Evolutionary conservation across 768 basidiomycete genomes (phyloP), one percentile per base, ranked within the genome.

Genomic region (Cystofilobasidium bisporidii): DNA sequence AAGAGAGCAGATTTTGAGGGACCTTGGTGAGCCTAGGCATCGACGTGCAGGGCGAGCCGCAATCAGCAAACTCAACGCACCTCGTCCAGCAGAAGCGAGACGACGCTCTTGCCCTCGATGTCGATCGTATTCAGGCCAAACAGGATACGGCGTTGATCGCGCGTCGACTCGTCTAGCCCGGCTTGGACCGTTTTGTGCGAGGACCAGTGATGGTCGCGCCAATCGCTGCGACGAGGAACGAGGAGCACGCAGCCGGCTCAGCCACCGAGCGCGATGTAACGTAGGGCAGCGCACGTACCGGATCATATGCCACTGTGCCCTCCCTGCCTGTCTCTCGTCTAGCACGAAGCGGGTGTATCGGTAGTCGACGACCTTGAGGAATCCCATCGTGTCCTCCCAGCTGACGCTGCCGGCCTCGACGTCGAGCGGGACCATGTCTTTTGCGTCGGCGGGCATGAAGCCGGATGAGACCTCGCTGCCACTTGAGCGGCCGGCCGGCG

Each of bases 101-200:
- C 66, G 15, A 86, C 84, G 0, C 89, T 86, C 77, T 96, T 97
- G 3, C 85, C 89, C 73, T 88, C 86, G 53, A 99, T 87, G 72
- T 98, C 89, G 69, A 99, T 88, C 56, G 86, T 79, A 74, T 99
- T 99, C 28, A 79, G 78, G 1, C 89, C 92, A 76, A 96, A 97
- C 28, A 99, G 74, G 0, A 80, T 79, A 43, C 81, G 75, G 24
- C 96, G 82, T 71, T 94, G 90, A 41, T 81, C 76, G 58, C 86
- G 81, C 2, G 81, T 79, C 41, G 74, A 70, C 69, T 80, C 78
- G 14, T 79, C 78, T 3, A 97, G 75, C 2, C 92, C 92, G 50
- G 77, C 76, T 65, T 86, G 85, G 10, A 91, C 84, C 28, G 82
- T 78, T 50, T 78, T 75, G n/a, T 85, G 73, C 2, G 82, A 81